phyloP scores from a whole-genome alignment of 1,139 yeast species.

The Geotrichum cucujoidarum region DNA sequence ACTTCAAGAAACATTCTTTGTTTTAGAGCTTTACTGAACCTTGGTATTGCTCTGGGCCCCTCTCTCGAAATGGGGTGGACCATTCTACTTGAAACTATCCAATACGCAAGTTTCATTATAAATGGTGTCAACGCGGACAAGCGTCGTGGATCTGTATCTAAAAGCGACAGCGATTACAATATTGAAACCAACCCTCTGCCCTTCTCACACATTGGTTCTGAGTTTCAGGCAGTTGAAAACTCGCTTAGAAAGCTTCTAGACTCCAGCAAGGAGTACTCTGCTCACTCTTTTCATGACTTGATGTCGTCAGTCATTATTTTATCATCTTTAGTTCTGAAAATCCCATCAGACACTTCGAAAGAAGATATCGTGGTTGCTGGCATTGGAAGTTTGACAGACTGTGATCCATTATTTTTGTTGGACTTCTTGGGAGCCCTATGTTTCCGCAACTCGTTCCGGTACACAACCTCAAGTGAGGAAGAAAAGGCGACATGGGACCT shows the following conservation, averaged over 20 bases:
- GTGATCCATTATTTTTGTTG: conserved; percentile 26
- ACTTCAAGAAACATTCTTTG: conserved; percentile 68
- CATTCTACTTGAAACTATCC: conserved; percentile 61
- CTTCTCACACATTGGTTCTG: conserved; percentile 37
- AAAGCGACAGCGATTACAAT: conserved; percentile 13
- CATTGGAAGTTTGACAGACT: conserved; percentile 20
- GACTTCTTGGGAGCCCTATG: conserved; percentile 43
- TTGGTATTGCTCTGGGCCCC: conserved; percentile 76
- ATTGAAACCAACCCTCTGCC: conserved; percentile 21
- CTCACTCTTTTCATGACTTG: conserved; percentile 46
- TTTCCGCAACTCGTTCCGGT: conserved; percentile 47
- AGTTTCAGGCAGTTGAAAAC: conserved; percentile 49
- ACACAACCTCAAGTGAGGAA: conserved; percentile 39
- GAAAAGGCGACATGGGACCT: conserved; percentile 41
- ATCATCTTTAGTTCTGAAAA: conserved; percentile 29
- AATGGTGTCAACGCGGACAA: conserved; percentile 26
- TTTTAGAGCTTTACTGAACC: conserved; percentile 67
- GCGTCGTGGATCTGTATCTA: conserved; percentile 16
- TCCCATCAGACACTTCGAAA: background rate
- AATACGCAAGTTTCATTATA: conserved; percentile 59
- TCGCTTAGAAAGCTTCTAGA: conserved; percentile 59
- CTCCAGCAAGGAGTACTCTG: conserved; percentile 53
- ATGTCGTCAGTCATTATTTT: conserved; percentile 45
- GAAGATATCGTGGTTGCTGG: conserved; percentile 17
- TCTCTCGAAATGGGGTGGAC: conserved; percentile 65